Percentiles rank a stretch among this genome's conserved stretches.
These are phyloP conservation scores for Centrapalus pauciflorus DNA, from an alignment of 129 eudicot genomes.

Conservation along the genomic window DNA sequence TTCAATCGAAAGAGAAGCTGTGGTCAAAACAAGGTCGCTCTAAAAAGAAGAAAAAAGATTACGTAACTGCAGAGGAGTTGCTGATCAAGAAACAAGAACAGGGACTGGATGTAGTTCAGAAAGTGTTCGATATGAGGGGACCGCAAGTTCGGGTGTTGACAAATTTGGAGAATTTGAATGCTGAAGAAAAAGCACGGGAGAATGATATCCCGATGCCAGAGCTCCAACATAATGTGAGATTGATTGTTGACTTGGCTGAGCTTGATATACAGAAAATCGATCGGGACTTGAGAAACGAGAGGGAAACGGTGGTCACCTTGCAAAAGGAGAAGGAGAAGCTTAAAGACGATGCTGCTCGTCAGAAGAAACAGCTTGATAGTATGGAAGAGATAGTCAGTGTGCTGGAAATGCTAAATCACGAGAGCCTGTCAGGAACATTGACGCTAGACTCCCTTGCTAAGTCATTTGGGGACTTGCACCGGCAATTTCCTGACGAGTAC, in stretches of 20 bases:
- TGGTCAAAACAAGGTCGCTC: no score
- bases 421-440: no score
- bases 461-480: slow-evolving; percentile 34
- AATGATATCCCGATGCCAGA: no score
- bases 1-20: no score
- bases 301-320: slow-evolving; percentile 47
- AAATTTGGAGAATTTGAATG: no score
- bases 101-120: no score
- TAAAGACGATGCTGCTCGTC: slow-evolving; percentile 33
- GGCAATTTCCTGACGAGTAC: no score
- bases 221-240: no score
- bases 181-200: no score
- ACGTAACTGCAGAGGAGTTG: slow-evolving; percentile 55
- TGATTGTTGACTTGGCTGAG: slow-evolving; percentile 48
- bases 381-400: no score
- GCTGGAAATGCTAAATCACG: slow-evolving; percentile 33
- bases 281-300: slow-evolving; percentile 55
- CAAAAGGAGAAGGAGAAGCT: slow-evolving; percentile 60
- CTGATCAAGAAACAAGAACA: slow-evolving; percentile 37
- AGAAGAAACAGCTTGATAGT: slow-evolving; percentile 46
- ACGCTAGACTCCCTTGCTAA: slow-evolving; percentile 52
- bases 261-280: slow-evolving; percentile 50
- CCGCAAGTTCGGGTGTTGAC: no score
- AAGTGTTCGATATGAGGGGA: no score
- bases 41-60: slow-evolving; percentile 30